Conservation (phyloP, 2,329 filamentous ascomycete species). For the Ceratocystiopsis brevicomis region DNA sequence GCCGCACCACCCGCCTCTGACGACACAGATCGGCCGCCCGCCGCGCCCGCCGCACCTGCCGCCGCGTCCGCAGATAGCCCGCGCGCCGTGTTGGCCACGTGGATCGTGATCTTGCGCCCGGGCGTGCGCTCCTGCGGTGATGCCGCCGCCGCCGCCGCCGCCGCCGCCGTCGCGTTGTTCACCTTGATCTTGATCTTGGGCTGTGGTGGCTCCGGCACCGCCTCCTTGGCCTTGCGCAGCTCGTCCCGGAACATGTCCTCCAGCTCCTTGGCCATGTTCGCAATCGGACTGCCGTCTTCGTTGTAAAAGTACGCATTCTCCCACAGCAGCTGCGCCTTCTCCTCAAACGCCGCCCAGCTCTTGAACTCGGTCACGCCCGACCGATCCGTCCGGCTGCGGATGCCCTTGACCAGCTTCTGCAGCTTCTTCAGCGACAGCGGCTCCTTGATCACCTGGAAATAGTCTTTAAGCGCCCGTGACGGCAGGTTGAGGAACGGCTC, state of each 20-base stretch:
- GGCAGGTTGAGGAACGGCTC: slow-evolving; percentile 64
- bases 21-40: slow-evolving; percentile 12
- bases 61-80: no score
- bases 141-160: slow-evolving; percentile 25
- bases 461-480: slow-evolving; percentile 57
- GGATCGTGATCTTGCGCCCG: slow-evolving; percentile 44
- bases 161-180: slow-evolving; percentile 51
- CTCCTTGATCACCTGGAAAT: slow-evolving; percentile 67
- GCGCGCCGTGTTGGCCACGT: slow-evolving; percentile 32
- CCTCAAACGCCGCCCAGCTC: slow-evolving; percentile 64
- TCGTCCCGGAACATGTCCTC: slow-evolving; percentile 57
- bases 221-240: slow-evolving; percentile 51
- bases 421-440: slow-evolving; percentile 63
- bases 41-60: no score
- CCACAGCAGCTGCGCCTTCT: slow-evolving; percentile 68
- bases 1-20: slow-evolving; percentile 17
- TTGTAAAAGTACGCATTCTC: slow-evolving; percentile 78
- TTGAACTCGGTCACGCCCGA: slow-evolving; percentile 53
- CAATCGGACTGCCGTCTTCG: slow-evolving; percentile 77
- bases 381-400: slow-evolving; percentile 46
- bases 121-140: no score
- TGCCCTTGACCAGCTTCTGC: slow-evolving; percentile 57
- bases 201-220: slow-evolving; percentile 51
- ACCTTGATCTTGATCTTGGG: slow-evolving; percentile 74
- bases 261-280: slow-evolving; percentile 55